phyloP scores from a whole-genome alignment of 1,284 basidiomycete species.

The Thelephora terrestris region DNA sequence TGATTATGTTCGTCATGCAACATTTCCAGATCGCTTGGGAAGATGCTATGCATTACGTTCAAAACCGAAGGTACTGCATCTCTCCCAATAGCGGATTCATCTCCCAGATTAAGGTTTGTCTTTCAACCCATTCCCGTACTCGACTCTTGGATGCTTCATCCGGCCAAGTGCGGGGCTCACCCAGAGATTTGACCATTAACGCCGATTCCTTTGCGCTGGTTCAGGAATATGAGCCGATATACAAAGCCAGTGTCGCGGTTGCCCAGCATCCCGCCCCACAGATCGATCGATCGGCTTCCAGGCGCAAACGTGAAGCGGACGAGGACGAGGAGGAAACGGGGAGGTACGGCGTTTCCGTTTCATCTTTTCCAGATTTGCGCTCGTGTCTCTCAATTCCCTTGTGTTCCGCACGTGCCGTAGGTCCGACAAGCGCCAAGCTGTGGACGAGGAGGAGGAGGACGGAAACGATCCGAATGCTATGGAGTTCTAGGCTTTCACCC shows the following conservation, averaged over 20 bases:
- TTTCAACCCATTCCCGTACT: neutral
- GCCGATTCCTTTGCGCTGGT: neutral
- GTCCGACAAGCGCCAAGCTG: conserved; percentile 8
- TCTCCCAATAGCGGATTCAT: conserved; percentile 82
- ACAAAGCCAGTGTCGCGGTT: conserved; percentile 61
- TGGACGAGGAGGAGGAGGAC: conserved; percentile 6
- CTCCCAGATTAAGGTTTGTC: conserved; percentile 72
- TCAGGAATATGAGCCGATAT: conserved; percentile 87
- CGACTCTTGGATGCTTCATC: neutral
- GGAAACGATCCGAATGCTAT: neutral
- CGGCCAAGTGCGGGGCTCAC: neutral
- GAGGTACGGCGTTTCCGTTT: conserved; percentile 24
- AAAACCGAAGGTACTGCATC: conserved; percentile 86
- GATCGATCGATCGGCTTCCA: conserved; percentile 30
- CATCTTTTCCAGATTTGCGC: conserved; percentile 3
- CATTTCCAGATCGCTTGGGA: conserved; percentile 74
- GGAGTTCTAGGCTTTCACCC: conserved; percentile 31
- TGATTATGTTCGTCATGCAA: conserved; percentile 90
- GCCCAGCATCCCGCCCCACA: conserved; percentile 37
- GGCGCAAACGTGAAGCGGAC: conserved; percentile 55
- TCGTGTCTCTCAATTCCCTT: conserved; percentile 2
- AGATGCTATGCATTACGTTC: conserved; percentile 75
- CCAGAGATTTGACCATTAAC: neutral
- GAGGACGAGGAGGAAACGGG: conserved; percentile 56
- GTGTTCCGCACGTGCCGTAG: neutral